phyloP scores from a whole-genome alignment of 345 rosid genomes.

The Hevea brasiliensis region DNA sequence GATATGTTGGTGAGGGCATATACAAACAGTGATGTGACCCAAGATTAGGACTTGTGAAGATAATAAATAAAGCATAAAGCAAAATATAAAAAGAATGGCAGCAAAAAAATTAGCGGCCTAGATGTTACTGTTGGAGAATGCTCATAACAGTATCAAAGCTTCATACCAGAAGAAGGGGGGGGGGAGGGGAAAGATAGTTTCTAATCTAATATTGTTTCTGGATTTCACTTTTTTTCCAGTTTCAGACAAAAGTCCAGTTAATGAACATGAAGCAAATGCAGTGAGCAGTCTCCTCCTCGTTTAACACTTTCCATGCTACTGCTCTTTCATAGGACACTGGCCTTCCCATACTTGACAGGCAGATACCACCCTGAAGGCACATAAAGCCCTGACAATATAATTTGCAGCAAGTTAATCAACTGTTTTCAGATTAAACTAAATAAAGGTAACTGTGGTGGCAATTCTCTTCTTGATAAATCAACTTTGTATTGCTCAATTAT shows the following conservation, averaged over 20 bases:
- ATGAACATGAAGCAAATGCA: constrained; percentile 80
- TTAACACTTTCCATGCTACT: constrained; percentile 81
- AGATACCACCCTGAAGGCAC: constrained; percentile 72
- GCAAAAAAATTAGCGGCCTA: neutral
- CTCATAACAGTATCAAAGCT: constrained; percentile 4
- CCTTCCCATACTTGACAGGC: constrained; percentile 89
- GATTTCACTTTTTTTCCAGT: neutral
- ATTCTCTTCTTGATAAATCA: too few relatives aligned
- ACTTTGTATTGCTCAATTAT: neutral
- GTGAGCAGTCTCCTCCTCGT: constrained; percentile 70
- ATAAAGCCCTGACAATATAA: constrained; percentile 56
- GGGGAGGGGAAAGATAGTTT: neutral
- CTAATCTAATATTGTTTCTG: neutral
- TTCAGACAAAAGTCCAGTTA: constrained; percentile 87
- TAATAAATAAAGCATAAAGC: constrained; percentile 1
- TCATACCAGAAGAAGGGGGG: neutral
- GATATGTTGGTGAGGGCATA: neutral
- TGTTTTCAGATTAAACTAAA: too few relatives aligned
- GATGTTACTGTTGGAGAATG: neutral
- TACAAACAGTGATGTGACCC: neutral
- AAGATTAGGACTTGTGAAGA: neutral
- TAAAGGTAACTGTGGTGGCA: neutral
- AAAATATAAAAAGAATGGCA: neutral
- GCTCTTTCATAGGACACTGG: constrained; percentile 79
- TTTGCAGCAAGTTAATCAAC: neutral